Evolutionary conservation across 371 early-diverging fungal genomes (phyloP), one percentile per base, ranked within the genome.

Genomic region (Coemansia sp.): DNA sequence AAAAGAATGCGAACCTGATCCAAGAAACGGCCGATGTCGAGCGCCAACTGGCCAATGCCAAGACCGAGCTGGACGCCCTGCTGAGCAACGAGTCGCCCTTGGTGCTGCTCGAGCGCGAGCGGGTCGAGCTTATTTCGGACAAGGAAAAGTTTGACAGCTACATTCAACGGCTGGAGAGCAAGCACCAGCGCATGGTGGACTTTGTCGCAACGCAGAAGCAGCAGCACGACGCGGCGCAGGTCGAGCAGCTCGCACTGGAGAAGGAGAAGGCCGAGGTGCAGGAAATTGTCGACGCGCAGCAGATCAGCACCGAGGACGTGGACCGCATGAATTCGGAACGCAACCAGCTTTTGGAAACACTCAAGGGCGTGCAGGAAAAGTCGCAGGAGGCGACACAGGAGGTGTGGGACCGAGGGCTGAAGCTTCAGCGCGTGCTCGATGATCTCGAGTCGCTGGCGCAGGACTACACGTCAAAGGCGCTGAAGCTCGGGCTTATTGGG

Each of bases 281-380:
- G 58, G 54, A 63, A 7, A 63, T 80, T 10, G 89, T 93, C 12
- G 86, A 89, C 50, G 69, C 77, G 48, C 94, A 93, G 74, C 85
- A 86, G 59, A 85, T 93, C 26, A 88, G 86, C 40, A 85, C 88
- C 16, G 89, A 85, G 43, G 93, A 92, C 74, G 84, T 91, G 4
- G 88, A 90, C 55, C 84, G 88, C 45, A 91, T 94, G 92, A 91
- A 82, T 47, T 76, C 82, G 7, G 90, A 93, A 75, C 67, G 81
- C 34, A 86, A 85, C 38, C 82, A 83, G 74, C 72, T 89, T 4
- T 49, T 72, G 20, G 69, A 77, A 39, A 75, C 72, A 9, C 66
- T 86, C 26, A 70, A 82, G 42, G 57, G 55, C 1, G 63, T 82
- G 50, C 79, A 79, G 57, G 65, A 54, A 14, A 75, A 63, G 50